Percentiles rank a stretch among this genome's conserved stretches.
phyloP scores from a whole-genome alignment of 768 basidiomycete genomes.

The Termitomyces sp. region DNA sequence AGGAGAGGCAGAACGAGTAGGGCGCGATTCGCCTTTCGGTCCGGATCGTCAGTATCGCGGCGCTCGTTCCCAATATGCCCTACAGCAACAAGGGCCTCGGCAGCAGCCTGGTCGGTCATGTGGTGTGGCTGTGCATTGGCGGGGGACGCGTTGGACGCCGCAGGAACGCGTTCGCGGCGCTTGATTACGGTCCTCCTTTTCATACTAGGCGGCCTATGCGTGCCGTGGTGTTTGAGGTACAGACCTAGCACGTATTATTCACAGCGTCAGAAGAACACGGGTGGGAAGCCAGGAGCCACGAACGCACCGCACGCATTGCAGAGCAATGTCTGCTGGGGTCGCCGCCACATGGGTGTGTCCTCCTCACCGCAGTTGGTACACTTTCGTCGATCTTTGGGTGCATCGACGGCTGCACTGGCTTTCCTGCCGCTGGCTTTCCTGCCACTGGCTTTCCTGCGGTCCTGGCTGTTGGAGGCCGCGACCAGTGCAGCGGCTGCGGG shows the following conservation, averaged over 20 bases:
- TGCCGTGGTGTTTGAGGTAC: conserved; percentile 97
- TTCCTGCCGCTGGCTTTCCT: no score
- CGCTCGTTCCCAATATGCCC: conserved; percentile 49
- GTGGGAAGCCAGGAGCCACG: conserved; percentile 19
- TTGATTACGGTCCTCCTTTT: conserved; percentile 99
- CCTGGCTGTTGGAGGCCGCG: no score
- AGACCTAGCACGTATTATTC: conserved; percentile 60
- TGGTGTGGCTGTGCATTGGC: conserved; percentile 23
- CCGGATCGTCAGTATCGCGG: conserved; percentile 35
- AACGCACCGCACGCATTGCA: conserved; percentile 94
- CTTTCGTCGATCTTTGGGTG: no score
- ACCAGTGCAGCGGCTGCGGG: conserved; percentile 21
- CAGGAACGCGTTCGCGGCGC: conserved; percentile 94
- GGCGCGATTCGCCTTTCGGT: no score
- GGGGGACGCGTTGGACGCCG: conserved; percentile 56
- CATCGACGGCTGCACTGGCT: conserved; percentile 53
- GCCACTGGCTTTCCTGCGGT: no score
- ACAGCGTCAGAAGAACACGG: conserved; percentile 23
- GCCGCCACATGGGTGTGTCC: conserved; percentile 92
- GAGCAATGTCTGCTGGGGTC: conserved; percentile 81
- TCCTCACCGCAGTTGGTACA: conserved; percentile 89
- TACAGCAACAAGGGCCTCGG: conserved; percentile 84
- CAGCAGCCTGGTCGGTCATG: conserved; percentile 84
- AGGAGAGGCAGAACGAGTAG: no score
- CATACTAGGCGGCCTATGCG: conserved; percentile 96